These are phyloP conservation scores for Chionographis japonica DNA, from an alignment of 106 monocot species.

Conservation along the genomic window DNA sequence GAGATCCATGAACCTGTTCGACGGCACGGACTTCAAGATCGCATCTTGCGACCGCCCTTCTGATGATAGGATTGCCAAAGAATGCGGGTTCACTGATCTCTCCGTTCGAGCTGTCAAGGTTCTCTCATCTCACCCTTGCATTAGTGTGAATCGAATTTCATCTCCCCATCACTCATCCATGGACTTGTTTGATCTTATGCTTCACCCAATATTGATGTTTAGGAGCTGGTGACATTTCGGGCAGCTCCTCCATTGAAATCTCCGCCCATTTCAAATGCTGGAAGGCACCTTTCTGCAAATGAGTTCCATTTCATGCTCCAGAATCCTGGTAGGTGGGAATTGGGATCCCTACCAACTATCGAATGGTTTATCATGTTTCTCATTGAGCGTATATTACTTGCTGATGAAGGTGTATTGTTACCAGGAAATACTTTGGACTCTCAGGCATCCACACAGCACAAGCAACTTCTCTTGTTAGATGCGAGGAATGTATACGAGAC, in stretches of 20 bases:
- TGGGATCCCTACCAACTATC: background rate
- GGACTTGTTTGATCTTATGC: background rate
- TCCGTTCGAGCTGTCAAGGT: slow-evolving; percentile 88
- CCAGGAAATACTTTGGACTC: slow-evolving; percentile 35
- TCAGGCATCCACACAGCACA: slow-evolving; percentile 13
- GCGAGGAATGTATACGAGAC: slow-evolving; percentile 96
- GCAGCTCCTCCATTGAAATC: slow-evolving; percentile 45
- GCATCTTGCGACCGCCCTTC: slow-evolving; percentile 58
- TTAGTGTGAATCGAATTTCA: background rate
- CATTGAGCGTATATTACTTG: background rate
- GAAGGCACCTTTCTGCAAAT: slow-evolving; percentile 76
- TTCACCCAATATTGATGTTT: background rate
- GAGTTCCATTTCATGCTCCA: slow-evolving; percentile 81
- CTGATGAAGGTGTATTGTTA: slow-evolving; percentile 1
- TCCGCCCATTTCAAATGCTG: slow-evolving; percentile 72
- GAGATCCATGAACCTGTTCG: slow-evolving; percentile 59
- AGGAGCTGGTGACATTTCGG: slow-evolving; percentile 90
- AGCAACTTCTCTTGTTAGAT: slow-evolving; percentile 65
- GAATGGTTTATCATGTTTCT: too few relatives aligned
- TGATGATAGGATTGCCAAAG: slow-evolving; percentile 58
- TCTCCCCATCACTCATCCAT: background rate
- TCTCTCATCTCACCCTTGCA: background rate
- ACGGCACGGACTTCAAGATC: slow-evolving; percentile 91
- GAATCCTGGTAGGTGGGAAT: slow-evolving; percentile 34
- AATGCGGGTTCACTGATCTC: slow-evolving; percentile 82